phyloP scores from a whole-genome alignment of 768 basidiomycete genomes.

The Pisolithus microcarpus region DNA sequence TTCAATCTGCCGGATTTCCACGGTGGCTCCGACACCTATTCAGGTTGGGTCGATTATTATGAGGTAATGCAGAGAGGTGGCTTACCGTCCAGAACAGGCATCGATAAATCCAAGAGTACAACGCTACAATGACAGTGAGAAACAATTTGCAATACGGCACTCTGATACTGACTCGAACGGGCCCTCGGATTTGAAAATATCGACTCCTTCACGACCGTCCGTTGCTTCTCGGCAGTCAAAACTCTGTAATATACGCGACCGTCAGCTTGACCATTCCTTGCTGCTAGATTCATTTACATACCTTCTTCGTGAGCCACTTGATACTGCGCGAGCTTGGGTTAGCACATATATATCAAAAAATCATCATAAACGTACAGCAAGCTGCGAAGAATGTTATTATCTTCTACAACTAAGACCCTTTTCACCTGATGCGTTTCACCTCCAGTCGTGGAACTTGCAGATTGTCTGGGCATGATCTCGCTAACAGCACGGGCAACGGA shows the following conservation, averaged over 20 bases:
- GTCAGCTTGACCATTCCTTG: slow-evolving; percentile 1
- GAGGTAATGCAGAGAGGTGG: not conserved
- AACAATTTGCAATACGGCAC: not conserved
- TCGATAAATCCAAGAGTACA: slow-evolving; percentile 82
- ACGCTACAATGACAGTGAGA: slow-evolving; percentile 42
- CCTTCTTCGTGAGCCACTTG: slow-evolving; percentile 62
- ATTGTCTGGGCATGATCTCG: slow-evolving; percentile 65
- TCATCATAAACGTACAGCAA: slow-evolving; percentile 54
- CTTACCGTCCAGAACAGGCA: slow-evolving; percentile 88
- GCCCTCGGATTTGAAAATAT: slow-evolving; percentile 59
- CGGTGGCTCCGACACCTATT: slow-evolving; percentile 74
- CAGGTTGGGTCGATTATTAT: not conserved
- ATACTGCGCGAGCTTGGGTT: slow-evolving; percentile 28
- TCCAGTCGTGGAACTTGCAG: slow-evolving; percentile 40
- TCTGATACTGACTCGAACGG: slow-evolving; percentile 71
- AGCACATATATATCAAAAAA: slow-evolving; percentile 7
- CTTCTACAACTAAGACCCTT: slow-evolving; percentile 81
- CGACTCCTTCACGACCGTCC: slow-evolving; percentile 82
- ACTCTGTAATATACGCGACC: slow-evolving; percentile 34
- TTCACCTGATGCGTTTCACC: slow-evolving; percentile 39
- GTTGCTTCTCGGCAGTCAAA: slow-evolving; percentile 73
- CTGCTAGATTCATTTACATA: slow-evolving; percentile 4
- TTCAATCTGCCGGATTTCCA: slow-evolving; percentile 76
- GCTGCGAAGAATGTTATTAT: slow-evolving; percentile 78
- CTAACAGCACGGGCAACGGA: slow-evolving; percentile 52